Conservation (phyloP, 495 filamentous ascomycete species). For the Tricharina praecox region DNA sequence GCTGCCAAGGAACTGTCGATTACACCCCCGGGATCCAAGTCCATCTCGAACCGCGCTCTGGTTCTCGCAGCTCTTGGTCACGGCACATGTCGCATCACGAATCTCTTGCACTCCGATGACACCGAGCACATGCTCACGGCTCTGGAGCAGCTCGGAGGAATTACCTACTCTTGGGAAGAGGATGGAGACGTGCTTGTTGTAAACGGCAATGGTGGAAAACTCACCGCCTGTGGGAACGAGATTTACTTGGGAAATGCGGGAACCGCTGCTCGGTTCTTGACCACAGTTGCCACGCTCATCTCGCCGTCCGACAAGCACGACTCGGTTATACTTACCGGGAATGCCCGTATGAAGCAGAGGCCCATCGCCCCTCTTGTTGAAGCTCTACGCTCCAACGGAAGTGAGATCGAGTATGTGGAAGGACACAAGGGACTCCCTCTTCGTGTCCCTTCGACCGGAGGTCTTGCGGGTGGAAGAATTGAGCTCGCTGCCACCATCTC, state of each 20-base stretch:
- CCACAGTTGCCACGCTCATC: slow-evolving; percentile 77
- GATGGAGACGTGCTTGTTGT: slow-evolving; percentile 80
- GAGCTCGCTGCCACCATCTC: slow-evolving; percentile 86
- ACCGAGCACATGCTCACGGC: slow-evolving; percentile 94
- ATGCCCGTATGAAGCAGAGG: slow-evolving; percentile 87
- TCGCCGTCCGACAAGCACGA: slow-evolving; percentile 39
- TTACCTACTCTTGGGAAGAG: slow-evolving; percentile 87
- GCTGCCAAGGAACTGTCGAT: slow-evolving; percentile 39
- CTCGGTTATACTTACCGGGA: slow-evolving; percentile 74
- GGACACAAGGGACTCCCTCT: slow-evolving; percentile 67
- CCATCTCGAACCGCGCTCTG: slow-evolving; percentile 88
- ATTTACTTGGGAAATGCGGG: slow-evolving; percentile 94
- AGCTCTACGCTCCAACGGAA: slow-evolving; percentile 69
- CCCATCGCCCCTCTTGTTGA: slow-evolving; percentile 92
- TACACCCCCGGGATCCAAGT: slow-evolving; percentile 89
- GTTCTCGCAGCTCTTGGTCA: slow-evolving; percentile 81
- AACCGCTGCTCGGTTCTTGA: slow-evolving; percentile 89
- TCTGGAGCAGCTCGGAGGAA: slow-evolving; percentile 63
- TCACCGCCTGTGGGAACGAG: slow-evolving; percentile 55
- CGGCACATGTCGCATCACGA: slow-evolving; percentile 73
- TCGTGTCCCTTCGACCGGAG: slow-evolving; percentile 61
- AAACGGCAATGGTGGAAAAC: slow-evolving; percentile 69
- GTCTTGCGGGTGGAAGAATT: slow-evolving; percentile 81
- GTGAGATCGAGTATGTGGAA: slow-evolving; percentile 66
- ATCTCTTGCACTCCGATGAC: slow-evolving; percentile 89